A percentile compares a stretch with the other conserved stretches of the same genome.
Conservation (phyloP, 305 asterid species). For the Fraxinus nigra region DNA sequence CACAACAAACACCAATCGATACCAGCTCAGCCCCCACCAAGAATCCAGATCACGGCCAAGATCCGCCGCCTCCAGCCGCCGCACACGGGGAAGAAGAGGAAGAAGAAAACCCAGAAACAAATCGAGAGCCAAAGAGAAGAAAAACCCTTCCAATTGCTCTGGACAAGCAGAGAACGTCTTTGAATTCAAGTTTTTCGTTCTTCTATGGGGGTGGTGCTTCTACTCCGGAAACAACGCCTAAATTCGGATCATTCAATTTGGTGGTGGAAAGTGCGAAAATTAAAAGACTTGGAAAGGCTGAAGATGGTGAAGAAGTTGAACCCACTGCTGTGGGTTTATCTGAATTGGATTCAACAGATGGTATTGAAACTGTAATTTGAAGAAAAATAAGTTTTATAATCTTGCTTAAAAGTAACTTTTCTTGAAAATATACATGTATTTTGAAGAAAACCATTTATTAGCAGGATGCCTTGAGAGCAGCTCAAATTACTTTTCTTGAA, state of each 20-base stretch:
- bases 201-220: constrained; percentile 31
- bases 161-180: constrained; percentile 17
- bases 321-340: background rate
- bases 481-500: background rate
- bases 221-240: constrained; percentile 46
- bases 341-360: background rate
- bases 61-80: constrained; percentile 17
- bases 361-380: constrained; percentile 1
- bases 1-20: constrained; percentile 17
- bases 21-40: constrained; percentile 8
- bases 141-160: constrained; percentile 34
- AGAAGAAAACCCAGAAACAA: constrained; percentile 2
- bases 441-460: background rate
- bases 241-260: constrained; percentile 44
- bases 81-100: constrained; percentile 3
- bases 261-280: constrained; percentile 11
- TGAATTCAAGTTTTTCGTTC: constrained; percentile 34
- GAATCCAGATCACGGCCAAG: constrained; percentile 16
- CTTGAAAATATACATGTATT: background rate
- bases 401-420: background rate
- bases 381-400: background rate
- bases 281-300: constrained; percentile 8
- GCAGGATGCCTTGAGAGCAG: background rate
- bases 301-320: constrained; percentile 13
- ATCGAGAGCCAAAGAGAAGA: constrained; percentile 30